phyloP scores from a whole-genome alignment of 495 filamentous ascomycete genomes.

The Daldinia loculata region DNA sequence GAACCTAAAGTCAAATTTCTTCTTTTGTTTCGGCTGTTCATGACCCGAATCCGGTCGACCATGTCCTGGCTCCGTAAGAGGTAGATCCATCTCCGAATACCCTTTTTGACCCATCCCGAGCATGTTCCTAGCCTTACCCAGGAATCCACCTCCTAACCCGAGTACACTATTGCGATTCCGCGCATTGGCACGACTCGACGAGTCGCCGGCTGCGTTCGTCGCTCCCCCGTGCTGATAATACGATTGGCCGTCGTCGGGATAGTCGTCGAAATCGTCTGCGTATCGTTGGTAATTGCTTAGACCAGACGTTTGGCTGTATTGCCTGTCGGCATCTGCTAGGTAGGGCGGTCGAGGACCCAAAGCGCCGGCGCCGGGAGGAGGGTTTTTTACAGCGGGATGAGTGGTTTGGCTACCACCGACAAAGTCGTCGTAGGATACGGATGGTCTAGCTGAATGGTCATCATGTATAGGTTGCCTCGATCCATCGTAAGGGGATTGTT shows the following conservation, averaged over 20 bases:
- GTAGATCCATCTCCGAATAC: constrained; percentile 98
- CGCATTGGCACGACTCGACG: constrained; percentile 60
- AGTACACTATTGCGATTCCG: constrained; percentile 87
- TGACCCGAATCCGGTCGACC: constrained; percentile 44
- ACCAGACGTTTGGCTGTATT: constrained; percentile 85
- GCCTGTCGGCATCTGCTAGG: constrained; percentile 56
- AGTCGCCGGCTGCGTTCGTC: constrained; percentile 54
- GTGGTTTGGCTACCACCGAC: constrained; percentile 67
- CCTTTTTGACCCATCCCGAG: constrained; percentile 84
- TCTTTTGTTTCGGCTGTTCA: constrained; percentile 55
- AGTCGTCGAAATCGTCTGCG: constrained; percentile 81
- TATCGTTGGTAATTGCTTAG: constrained; percentile 89
- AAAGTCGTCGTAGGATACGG: constrained; percentile 94
- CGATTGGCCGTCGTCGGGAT: constrained; percentile 76
- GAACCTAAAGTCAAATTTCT: constrained; percentile 86
- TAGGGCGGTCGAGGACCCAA: constrained; percentile 67
- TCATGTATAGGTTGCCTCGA: constrained; percentile 77
- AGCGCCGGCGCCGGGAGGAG: constrained; percentile 43
- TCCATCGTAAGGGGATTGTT: constrained; percentile 76
- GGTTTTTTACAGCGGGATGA: constrained; percentile 56
- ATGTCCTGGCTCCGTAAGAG: constrained; percentile 79
- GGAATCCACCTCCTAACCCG: constrained; percentile 82
- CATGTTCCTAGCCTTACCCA: constrained; percentile 88
- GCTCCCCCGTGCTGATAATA: constrained; percentile 70
- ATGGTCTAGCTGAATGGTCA: constrained; percentile 77